Base-by-base conservation (phyloP, 495 filamentous ascomycete genomes). In the Viridothelium virens region DNA sequence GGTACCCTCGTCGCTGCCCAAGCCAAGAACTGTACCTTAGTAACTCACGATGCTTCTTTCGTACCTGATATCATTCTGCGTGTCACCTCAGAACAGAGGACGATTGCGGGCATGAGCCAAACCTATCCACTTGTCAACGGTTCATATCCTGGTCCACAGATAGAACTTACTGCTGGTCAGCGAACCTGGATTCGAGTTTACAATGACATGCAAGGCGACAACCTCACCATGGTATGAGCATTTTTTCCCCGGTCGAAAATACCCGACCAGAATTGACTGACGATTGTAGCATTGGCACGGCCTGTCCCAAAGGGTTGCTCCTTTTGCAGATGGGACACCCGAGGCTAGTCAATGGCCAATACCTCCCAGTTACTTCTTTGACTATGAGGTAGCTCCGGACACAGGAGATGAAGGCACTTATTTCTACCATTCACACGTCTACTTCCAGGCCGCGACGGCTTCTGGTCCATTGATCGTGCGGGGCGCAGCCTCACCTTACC, bases 111-210 rank as follows among this genome's bases (percentile, higher is more conserved):
- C 65, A 70, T 79, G 61, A 70, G 64, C 0, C 76, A 80, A 50
- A 65, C 75, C 36, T 79, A 74, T 36, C 76, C 82, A 2, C 63
- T 86, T 14, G 75, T 84, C 65, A 86, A 86, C 68, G 82, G 82
- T 63, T 80, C 81, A 10, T 74, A 74, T 10, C 84, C 83, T 0
- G 83, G 83, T 3, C 84, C 84, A 5, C 68, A 77, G 37, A 34
- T 86, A 1, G 74, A 78, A 59, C 56, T 85, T 34, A 72, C 73
- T 37, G 79, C 83, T 56, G 81, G 80, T 2, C 38, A 79, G 47
- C 79, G 78, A 25, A 81, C 75, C 50, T 86, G 83, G 83, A 80
- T 86, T 68, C 73, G 84, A 56, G 83, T 85, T 3, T 85, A 85
- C 72, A 86, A 86, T 75, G 79, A 85, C 67, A 81, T 86, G 73